These are phyloP conservation scores for Huntiella savannae DNA, from an alignment of 2,329 filamentous ascomycete species.

Conservation along the genomic window DNA sequence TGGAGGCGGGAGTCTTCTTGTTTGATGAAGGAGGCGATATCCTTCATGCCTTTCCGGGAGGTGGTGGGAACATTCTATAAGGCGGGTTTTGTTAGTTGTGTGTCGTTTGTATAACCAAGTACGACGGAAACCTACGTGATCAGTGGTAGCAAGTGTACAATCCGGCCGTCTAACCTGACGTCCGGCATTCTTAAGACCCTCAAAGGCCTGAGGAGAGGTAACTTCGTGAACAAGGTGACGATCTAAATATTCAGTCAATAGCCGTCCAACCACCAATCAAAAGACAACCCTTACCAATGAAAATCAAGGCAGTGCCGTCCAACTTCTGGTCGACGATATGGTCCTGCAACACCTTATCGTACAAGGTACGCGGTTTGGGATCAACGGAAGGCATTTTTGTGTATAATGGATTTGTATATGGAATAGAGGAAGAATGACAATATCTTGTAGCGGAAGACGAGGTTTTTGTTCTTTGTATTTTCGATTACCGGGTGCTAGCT, in stretches of 20 bases:
- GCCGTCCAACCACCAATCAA: not conserved
- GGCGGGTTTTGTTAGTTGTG: slow-evolving; percentile 13
- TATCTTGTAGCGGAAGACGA: not conserved
- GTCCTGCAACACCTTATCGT: slow-evolving; percentile 91
- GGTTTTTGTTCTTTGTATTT: not conserved
- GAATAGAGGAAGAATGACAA: not conserved
- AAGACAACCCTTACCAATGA: slow-evolving; percentile 55
- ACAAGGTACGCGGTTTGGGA: slow-evolving; percentile 61
- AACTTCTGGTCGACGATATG: slow-evolving; percentile 92
- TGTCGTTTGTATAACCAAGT: not conserved
- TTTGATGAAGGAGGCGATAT: slow-evolving; percentile 81
- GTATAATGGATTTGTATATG: slow-evolving; percentile 2
- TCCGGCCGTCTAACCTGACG: slow-evolving; percentile 82
- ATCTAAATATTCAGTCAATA: slow-evolving; percentile 30
- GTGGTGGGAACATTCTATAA: slow-evolving; percentile 77
- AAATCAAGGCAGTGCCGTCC: slow-evolving; percentile 79
- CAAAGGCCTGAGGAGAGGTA: slow-evolving; percentile 96
- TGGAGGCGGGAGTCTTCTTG: slow-evolving; percentile 86
- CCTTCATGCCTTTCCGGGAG: slow-evolving; percentile 81
- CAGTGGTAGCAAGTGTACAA: slow-evolving; percentile 88
- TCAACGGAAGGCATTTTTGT: slow-evolving; percentile 57
- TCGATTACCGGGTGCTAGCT: not conserved
- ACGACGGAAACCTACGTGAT: slow-evolving; percentile 55
- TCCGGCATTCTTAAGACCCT: slow-evolving; percentile 76
- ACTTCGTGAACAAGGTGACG: slow-evolving; percentile 96